A percentile compares a stretch with the other conserved stretches of the same genome.
Conservation (phyloP, 1,284 basidiomycete genomes). For the Cryptococcus sp. region DNA sequence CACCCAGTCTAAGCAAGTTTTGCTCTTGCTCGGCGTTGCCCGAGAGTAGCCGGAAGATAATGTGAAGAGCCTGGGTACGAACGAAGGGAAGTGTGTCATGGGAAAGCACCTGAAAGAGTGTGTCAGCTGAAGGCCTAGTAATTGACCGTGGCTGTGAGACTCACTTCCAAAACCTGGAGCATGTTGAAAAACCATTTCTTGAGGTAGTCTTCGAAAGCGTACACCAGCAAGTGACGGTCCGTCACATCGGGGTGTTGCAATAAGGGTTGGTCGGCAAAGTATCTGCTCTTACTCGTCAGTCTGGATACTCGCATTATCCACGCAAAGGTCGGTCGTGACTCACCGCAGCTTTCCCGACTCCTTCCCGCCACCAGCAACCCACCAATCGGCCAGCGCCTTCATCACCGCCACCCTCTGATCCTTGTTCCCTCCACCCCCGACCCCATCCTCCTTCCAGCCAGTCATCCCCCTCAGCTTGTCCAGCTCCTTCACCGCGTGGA, state of each 20-base stretch:
- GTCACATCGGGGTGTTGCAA: constrained; percentile 61
- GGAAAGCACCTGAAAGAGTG: constrained; percentile 62
- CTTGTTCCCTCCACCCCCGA: constrained; percentile 52
- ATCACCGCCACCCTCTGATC: constrained; percentile 89
- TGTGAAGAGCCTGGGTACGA: constrained; percentile 70
- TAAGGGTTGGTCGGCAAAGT: constrained; percentile 88
- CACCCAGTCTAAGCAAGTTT: constrained; percentile 84
- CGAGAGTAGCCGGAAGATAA: constrained; percentile 75
- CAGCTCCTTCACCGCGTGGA: constrained; percentile 81
- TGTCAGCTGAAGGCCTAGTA: constrained; percentile 3
- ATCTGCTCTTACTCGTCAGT: constrained; percentile 54
- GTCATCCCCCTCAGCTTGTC: constrained; percentile 74
- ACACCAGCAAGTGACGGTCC: constrained; percentile 72
- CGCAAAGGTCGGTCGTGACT: constrained; percentile 36
- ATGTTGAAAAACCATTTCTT: constrained; percentile 96
- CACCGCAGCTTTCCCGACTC: constrained; percentile 70
- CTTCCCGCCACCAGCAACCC: constrained; percentile 82
- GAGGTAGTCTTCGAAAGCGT: constrained; percentile 94
- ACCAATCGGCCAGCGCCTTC: constrained; percentile 93
- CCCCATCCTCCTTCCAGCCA: constrained; percentile 61
- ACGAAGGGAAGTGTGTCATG: constrained; percentile 86
- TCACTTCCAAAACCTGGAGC: constrained; percentile 83
- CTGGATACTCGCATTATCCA: not conserved
- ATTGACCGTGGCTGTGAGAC: constrained; percentile 2
- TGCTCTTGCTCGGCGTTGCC: constrained; percentile 97